Percentiles rank a stretch among this genome's conserved stretches.
phyloP scores from a whole-genome alignment of 768 basidiomycete species.

The Amanita exitialis region DNA sequence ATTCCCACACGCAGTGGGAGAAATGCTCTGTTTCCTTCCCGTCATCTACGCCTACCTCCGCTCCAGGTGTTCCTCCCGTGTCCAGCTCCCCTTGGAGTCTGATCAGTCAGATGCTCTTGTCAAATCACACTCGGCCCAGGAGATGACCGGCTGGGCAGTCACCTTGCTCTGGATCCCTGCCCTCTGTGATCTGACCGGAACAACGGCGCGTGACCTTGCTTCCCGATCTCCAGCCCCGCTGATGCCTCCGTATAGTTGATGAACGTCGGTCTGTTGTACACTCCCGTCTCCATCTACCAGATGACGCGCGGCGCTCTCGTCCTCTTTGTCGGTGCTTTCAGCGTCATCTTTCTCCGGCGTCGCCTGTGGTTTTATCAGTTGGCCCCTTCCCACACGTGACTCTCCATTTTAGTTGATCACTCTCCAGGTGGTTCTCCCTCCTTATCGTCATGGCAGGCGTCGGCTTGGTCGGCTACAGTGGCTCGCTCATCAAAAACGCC shows the following conservation, averaged over 20 bases:
- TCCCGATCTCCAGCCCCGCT: constrained; percentile 18
- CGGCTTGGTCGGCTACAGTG: constrained; percentile 78
- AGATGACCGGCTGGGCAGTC: constrained; percentile 57
- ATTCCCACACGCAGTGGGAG: constrained; percentile 59
- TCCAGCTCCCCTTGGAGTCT: constrained; percentile 46
- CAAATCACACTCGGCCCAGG: constrained; percentile 26
- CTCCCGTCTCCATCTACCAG: constrained; percentile 95
- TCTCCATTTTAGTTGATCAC: neutral
- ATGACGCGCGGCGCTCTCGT: constrained; percentile 93
- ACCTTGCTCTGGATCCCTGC: constrained; percentile 85
- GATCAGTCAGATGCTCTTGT: constrained; percentile 23
- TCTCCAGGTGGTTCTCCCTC: constrained; percentile 77
- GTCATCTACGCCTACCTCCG: constrained; percentile 63
- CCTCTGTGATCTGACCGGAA: constrained; percentile 81
- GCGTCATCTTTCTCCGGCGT: constrained; percentile 83
- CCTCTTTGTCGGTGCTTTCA: constrained; percentile 86
- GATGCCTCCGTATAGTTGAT: constrained; percentile 42
- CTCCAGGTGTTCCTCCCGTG: constrained; percentile 33
- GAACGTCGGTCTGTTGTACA: constrained; percentile 93
- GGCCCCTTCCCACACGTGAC: constrained; percentile 2
- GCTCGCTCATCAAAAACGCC: constrained; percentile 76
- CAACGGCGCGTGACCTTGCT: constrained; percentile 52
- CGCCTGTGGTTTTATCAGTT: constrained; percentile 85
- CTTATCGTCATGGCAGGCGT: constrained; percentile 83
- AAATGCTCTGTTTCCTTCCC: constrained; percentile 91